A percentile compares a stretch with the other conserved stretches of the same genome.
Conservation (phyloP, 176 grass and related monocot species). For the Canna indica region DNA sequence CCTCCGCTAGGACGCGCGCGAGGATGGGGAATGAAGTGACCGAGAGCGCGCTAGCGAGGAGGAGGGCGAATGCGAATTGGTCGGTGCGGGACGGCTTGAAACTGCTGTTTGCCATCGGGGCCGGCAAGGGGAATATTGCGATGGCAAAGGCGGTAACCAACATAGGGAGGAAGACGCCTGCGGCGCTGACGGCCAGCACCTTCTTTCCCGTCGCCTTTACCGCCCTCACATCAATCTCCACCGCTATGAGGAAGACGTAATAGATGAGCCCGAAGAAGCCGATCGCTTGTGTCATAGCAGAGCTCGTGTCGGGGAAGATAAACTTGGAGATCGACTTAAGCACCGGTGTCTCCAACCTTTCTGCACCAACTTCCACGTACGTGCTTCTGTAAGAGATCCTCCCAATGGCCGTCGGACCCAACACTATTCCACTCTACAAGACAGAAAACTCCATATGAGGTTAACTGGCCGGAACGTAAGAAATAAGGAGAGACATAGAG, state of each 20-base stretch:
- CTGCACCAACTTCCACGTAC: neutral
- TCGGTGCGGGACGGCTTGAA: neutral
- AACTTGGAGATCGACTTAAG: no score
- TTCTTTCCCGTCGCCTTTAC: constrained; percentile 22
- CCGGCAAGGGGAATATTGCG: neutral
- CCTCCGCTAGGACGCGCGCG: constrained; percentile 12
- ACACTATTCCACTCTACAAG: neutral
- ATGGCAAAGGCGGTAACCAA: neutral
- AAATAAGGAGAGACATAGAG: no score
- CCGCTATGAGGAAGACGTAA: constrained; percentile 26
- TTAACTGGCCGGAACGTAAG: no score
- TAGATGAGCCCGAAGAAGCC: constrained; percentile 27
- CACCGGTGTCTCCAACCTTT: neutral
- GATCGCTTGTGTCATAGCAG: constrained; percentile 5
- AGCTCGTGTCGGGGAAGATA: neutral
- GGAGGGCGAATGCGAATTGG: constrained; percentile 10
- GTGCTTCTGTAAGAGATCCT: neutral
- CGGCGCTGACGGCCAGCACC: constrained; percentile 11
- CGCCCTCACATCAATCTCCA: constrained; percentile 24
- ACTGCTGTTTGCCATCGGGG: neutral
- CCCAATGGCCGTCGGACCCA: neutral
- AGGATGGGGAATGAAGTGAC: constrained; percentile 30
- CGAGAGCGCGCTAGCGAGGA: constrained; percentile 23
- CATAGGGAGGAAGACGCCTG: constrained; percentile 17
- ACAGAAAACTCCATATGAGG: no score